Conservation (phyloP, 495 filamentous ascomycete genomes). For the Penicillium angulare region DNA sequence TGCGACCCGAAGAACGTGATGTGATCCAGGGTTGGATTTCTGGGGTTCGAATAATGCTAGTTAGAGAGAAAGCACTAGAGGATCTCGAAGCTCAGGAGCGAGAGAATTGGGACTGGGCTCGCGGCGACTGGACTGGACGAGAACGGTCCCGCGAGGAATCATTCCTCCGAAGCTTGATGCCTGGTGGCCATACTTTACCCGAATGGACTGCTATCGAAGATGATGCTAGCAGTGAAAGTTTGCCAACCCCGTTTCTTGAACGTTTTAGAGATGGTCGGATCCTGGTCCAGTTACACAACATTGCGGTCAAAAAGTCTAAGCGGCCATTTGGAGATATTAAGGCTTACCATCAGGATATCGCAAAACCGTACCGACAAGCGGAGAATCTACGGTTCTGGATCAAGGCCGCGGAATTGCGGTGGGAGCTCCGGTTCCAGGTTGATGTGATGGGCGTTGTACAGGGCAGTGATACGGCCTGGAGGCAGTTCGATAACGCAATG, state of each 20-base stretch:
- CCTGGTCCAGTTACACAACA: constrained; percentile 86
- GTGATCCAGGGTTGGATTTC: constrained; percentile 75
- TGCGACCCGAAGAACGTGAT: constrained; percentile 68
- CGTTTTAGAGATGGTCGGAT: constrained; percentile 74
- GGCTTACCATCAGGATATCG: constrained; percentile 80
- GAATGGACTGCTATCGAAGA: constrained; percentile 63
- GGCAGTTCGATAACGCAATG: constrained; percentile 75
- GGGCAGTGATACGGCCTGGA: constrained; percentile 66
- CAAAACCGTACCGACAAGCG: constrained; percentile 88
- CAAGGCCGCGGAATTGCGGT: constrained; percentile 92
- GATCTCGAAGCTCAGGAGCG: constrained; percentile 67
- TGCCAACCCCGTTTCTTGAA: constrained; percentile 75
- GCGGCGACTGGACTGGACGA: constrained; percentile 76
- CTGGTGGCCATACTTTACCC: constrained; percentile 56
- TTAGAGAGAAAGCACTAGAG: constrained; percentile 72
- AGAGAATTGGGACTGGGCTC: constrained; percentile 72
- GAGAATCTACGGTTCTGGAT: constrained; percentile 95
- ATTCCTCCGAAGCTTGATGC: constrained; percentile 67
- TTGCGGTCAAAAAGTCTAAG: constrained; percentile 77
- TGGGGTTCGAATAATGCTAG: constrained; percentile 70
- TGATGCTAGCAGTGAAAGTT: constrained; percentile 22
- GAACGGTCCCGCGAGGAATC: constrained; percentile 78
- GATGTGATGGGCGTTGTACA: constrained; percentile 86
- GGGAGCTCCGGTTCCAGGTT: constrained; percentile 83
- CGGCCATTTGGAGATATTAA: constrained; percentile 90